These are phyloP conservation scores for Lactarius vividus DNA, from an alignment of 768 basidiomycete genomes.

Conservation along the genomic window DNA sequence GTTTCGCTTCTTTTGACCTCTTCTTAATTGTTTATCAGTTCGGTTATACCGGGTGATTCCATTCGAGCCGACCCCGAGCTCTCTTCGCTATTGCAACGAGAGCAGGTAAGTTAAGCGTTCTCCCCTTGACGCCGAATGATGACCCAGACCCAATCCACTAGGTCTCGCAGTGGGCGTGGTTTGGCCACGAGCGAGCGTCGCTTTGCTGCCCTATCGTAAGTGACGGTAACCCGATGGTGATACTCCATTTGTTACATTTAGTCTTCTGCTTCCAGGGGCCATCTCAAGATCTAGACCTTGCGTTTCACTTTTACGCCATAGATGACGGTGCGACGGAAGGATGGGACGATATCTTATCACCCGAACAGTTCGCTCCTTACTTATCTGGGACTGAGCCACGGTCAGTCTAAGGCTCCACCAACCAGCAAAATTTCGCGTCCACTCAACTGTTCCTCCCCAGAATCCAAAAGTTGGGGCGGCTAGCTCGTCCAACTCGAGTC, in stretches of 20 bases:
- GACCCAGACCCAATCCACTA: not conserved
- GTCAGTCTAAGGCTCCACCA: constrained; percentile 6
- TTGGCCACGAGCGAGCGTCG: constrained; percentile 27
- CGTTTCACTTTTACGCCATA: constrained; percentile 30
- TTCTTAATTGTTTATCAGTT: constrained; percentile 8
- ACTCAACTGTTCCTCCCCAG: constrained; percentile 6
- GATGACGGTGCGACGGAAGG: constrained; percentile 26
- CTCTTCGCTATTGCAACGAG: constrained; percentile 17
- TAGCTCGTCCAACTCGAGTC: constrained; percentile 28
- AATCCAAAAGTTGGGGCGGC: constrained; percentile 25
- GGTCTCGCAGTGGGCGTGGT: constrained; percentile 26
- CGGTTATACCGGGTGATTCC: constrained; percentile 24
- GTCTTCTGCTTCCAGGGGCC: not conserved
- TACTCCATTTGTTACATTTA: not conserved
- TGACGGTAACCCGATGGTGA: not conserved
- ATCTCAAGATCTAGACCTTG: constrained; percentile 30
- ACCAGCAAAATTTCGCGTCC: not conserved
- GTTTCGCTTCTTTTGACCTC: too few species aligned
- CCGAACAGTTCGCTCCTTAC: constrained; percentile 19
- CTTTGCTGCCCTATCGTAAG: constrained; percentile 27
- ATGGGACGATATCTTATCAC: constrained; percentile 24
- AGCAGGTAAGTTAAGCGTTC: constrained; percentile 13
- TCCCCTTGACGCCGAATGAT: not conserved
- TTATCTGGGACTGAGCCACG: constrained; percentile 23
- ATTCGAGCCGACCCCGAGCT: constrained; percentile 25